Conservation (phyloP, 805 yeast species). For the Schwanniomyces polymorphus region DNA sequence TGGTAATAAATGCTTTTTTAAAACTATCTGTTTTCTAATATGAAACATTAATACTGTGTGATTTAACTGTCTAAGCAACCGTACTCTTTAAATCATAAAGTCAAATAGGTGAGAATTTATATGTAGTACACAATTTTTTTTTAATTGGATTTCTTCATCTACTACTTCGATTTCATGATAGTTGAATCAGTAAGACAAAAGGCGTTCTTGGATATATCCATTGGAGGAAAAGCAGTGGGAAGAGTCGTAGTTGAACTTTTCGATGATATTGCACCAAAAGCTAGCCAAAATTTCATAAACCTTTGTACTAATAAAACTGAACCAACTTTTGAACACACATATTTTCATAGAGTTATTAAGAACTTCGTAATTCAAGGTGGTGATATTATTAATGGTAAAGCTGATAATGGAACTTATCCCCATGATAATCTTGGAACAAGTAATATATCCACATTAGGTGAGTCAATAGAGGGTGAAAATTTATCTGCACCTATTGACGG, state of each 20-base stretch:
- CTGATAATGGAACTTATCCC: constrained; percentile 16
- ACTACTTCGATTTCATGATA: constrained; percentile 20
- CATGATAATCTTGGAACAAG: constrained; percentile 35
- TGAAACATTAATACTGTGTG: not conserved
- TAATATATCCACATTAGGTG: constrained; percentile 20
- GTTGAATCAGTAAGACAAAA: constrained; percentile 26
- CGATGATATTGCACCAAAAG: constrained; percentile 53
- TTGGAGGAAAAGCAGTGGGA: constrained; percentile 46
- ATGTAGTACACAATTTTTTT: not conserved
- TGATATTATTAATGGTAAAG: constrained; percentile 45
- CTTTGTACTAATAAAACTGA: constrained; percentile 32
- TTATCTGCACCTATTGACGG: constrained; percentile 39
- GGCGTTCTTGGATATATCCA: constrained; percentile 53
- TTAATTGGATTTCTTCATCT: not conserved
- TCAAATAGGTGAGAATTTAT: not conserved
- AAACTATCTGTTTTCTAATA: not conserved
- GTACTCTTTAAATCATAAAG: not conserved
- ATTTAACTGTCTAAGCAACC: not conserved
- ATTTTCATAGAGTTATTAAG: constrained; percentile 63
- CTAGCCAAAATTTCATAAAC: constrained; percentile 50
- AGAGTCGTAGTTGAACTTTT: constrained; percentile 61
- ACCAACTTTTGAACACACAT: constrained; percentile 41
- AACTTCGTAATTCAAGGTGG: constrained; percentile 76
- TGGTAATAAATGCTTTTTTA: not conserved
- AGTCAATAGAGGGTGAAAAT: constrained; percentile 59